Base-by-base conservation (phyloP, 306 rosid species). In the Chamaecrista fasciculata region DNA sequence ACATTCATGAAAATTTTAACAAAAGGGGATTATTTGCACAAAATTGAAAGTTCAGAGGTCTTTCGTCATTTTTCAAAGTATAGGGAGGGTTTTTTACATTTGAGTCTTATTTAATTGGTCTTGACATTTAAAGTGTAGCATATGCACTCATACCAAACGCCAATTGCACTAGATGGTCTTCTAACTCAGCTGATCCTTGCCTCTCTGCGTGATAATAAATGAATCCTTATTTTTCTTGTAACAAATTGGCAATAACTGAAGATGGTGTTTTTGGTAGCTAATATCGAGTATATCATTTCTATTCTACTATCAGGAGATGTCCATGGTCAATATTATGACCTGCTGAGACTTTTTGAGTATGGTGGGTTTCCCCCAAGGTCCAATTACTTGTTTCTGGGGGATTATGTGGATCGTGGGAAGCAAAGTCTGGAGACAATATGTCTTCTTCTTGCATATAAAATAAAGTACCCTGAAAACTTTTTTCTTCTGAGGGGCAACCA, bases 401-500 rank as follows among this genome's bases (percentile, higher is more conserved):
- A 93, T 70, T 93, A 92, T 37, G 98, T 90, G 42, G 98, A 92
- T 75, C 93, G 96, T 2, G 98, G 98, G 37, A 92, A 87, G 76
- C 96, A 90, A 70, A 83, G 96, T 71, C 62, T 92, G 31, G 98
- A 92, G 79, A 86, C 96, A 28, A 90, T 93, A 48, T 93, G 96
- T 73, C 98, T 93, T 58, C 98, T 93, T 71, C 88, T 93, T 34
- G 90, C 98, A 21, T 93, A 83, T 44, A 94, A 94, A 81, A 88
- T 90, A 47, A 88, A 84, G 65, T 93, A 88, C 68, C 97, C 96
- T 5, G 78, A 76, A 12, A 90, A 90, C 77, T 80, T 90, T 47
- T 93, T 93, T 71, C 97, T 90, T 47, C 84, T 90, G 52, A 85
- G 98, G 82, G 98, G 98, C 11, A 93, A 90, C 85, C 97, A 90